Evolutionary conservation across 2,329 filamentous ascomycete species (phyloP).

Genomic region (Rutstroemia sp.): DNA sequence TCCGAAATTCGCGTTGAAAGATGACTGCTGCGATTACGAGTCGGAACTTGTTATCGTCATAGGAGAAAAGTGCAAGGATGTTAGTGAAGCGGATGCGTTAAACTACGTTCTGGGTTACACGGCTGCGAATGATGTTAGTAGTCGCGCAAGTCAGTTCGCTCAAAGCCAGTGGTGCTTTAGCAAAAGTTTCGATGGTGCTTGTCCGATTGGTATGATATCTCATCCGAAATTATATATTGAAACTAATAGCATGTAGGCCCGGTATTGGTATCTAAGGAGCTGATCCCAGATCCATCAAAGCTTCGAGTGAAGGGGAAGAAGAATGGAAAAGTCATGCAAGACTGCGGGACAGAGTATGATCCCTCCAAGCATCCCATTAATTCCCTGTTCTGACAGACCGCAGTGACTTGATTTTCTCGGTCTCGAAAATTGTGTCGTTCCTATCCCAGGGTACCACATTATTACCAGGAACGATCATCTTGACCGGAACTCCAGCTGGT

Average conservation of each 20-base stretch:
- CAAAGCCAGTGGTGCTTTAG: slow-evolving; percentile 44
- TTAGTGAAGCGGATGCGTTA: slow-evolving; percentile 38
- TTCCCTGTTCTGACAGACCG: neutral
- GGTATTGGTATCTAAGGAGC: slow-evolving; percentile 38
- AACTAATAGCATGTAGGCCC: slow-evolving; percentile 32
- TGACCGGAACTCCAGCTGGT: slow-evolving; percentile 40
- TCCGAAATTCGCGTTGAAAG: slow-evolving; percentile 37
- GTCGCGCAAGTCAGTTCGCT: slow-evolving; percentile 41
- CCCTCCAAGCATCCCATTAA: neutral
- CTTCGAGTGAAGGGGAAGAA: slow-evolving; percentile 38
- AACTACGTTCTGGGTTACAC: slow-evolving; percentile 50
- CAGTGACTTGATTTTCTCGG: slow-evolving; percentile 40
- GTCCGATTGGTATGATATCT: slow-evolving; percentile 35
- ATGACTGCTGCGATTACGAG: slow-evolving; percentile 41
- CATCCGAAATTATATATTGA: neutral
- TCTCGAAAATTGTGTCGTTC: slow-evolving; percentile 37
- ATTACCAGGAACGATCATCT: slow-evolving; percentile 36
- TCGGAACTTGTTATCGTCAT: slow-evolving; percentile 44
- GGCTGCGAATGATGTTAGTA: slow-evolving; percentile 48
- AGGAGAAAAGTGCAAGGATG: slow-evolving; percentile 39
- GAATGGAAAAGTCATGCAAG: slow-evolving; percentile 41
- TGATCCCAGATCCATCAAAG: slow-evolving; percentile 35
- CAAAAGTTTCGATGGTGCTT: slow-evolving; percentile 43
- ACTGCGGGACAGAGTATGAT: slow-evolving; percentile 36
- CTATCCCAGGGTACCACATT: slow-evolving; percentile 37